A percentile compares a stretch with the other conserved stretches of the same genome.
phyloP scores from a whole-genome alignment of 208 protist species.

The Acanthamoeba triangularis region DNA sequence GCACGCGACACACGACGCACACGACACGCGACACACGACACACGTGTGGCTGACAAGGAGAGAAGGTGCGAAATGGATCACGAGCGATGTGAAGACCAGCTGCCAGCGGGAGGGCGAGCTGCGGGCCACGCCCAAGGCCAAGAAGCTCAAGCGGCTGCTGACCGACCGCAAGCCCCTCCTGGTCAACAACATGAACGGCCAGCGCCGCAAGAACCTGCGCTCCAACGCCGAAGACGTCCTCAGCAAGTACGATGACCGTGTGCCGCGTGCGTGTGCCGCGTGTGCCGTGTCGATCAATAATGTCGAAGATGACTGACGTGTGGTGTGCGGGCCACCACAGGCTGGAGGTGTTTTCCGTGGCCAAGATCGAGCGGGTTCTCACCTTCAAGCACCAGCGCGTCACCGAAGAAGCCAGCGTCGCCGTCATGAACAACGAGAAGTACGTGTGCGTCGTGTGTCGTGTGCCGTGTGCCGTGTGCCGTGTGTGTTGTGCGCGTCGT shows the following conservation, averaged over 20 bases:
- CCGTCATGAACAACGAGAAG: constrained; percentile 2
- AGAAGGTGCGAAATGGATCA: constrained; percentile 12
- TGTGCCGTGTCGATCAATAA: neutral
- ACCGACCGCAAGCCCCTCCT: constrained; percentile 39
- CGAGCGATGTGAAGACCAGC: constrained; percentile 48
- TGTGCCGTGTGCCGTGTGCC: neutral
- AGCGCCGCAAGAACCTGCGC: constrained; percentile 30
- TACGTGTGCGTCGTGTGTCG: neutral
- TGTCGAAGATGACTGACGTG: neutral
- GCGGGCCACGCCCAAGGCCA: neutral
- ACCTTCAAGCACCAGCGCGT: neutral
- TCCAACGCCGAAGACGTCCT: constrained; percentile 36
- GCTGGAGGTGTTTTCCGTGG: neutral
- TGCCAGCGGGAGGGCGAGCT: neutral
- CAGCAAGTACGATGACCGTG: neutral
- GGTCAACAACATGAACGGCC: constrained; percentile 63
- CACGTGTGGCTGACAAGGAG: too few species aligned
- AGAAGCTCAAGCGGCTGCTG: neutral
- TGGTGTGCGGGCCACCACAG: neutral
- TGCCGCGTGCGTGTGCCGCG: too few species aligned
- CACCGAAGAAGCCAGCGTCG: constrained; percentile 20
- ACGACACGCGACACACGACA: neutral
- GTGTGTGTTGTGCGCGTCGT: neutral
- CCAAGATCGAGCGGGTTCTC: constrained; percentile 15
- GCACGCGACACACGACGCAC: neutral